phyloP scores from a whole-genome alignment of 257 asterid species.

The Solanum medicagineum region DNA sequence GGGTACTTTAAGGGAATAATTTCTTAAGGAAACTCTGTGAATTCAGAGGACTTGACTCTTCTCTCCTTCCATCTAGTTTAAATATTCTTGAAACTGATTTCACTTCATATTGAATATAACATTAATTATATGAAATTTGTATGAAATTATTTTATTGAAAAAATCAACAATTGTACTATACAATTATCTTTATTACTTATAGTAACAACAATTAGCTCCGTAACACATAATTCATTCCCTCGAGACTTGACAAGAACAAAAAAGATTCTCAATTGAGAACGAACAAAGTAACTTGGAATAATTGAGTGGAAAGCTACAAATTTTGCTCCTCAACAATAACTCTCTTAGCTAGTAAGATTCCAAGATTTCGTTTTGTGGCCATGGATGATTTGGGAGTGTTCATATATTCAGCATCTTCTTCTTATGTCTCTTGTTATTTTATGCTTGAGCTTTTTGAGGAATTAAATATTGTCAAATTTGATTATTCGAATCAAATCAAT shows the following conservation, averaged over 20 bases:
- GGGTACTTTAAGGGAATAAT: no score
- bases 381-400: not conserved
- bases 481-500: not conserved
- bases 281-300: not conserved
- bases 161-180: no score
- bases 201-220: no score
- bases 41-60: no score
- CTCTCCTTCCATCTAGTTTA: no score
- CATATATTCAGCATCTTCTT: not conserved
- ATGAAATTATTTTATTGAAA: no score
- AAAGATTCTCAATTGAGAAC: not conserved
- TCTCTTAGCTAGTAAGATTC: not conserved
- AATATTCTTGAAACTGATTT: no score
- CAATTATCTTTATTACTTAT: no score
- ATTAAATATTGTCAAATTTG: not conserved
- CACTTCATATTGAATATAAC: no score
- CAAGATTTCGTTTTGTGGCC: not conserved
- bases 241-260: not conserved
- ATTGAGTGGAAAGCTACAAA: constrained; percentile 2
- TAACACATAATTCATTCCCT: not conserved
- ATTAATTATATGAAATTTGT: no score
- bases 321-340: not conserved
- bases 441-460: not conserved
- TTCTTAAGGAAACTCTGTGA: no score
- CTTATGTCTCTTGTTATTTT: not conserved